phyloP scores from a whole-genome alignment of 305 asterid species.

The Solanum aculeatissimum region DNA sequence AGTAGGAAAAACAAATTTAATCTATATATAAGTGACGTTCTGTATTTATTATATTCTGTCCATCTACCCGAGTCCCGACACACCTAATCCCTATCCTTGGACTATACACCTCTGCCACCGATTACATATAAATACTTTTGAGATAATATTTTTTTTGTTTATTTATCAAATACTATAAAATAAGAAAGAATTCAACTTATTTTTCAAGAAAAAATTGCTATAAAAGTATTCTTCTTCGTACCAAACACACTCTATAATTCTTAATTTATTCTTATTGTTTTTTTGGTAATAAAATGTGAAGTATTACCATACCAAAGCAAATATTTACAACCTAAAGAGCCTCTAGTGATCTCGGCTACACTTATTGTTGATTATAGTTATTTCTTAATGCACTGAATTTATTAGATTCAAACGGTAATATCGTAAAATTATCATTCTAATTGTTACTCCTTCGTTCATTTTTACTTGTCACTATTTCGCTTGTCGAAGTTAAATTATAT shows the following conservation, averaged over 20 bases:
- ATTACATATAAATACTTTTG: not conserved
- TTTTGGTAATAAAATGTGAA: too few species aligned
- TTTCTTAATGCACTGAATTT: not conserved
- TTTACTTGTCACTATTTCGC: too few species aligned
- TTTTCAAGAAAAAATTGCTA: not conserved
- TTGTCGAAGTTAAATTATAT: too few species aligned
- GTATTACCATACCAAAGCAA: too few species aligned
- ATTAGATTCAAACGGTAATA: not conserved
- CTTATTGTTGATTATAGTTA: not conserved
- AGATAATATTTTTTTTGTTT: not conserved
- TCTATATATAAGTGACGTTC: not conserved
- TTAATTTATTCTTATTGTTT: not conserved
- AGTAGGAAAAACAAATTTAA: not conserved
- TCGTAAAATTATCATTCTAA: not conserved
- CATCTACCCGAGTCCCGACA: fast-evolving
- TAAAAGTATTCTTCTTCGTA: not conserved
- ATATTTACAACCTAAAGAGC: too few species aligned
- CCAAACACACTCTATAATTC: not conserved
- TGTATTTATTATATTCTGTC: not conserved
- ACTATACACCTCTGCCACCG: too few species aligned
- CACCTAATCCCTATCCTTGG: not conserved
- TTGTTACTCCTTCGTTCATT: too few species aligned
- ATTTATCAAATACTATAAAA: not conserved
- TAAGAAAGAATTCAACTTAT: not conserved
- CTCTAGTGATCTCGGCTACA: too few species aligned